phyloP scores from a whole-genome alignment of 495 filamentous ascomycete genomes.

The Hypoxylon crocopeplum region DNA sequence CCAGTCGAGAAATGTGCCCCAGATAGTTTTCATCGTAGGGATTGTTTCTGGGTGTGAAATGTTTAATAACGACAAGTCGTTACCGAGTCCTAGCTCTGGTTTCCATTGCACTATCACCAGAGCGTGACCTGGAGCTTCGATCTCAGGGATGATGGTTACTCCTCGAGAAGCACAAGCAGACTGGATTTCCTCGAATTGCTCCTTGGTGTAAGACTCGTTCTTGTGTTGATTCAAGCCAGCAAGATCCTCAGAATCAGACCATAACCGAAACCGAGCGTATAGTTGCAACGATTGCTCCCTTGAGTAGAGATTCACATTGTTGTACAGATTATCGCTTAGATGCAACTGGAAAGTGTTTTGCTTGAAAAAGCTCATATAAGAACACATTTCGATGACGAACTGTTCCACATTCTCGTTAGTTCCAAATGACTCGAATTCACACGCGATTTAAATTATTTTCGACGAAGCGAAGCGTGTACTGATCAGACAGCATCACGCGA shows the following conservation, averaged over 20 bases:
- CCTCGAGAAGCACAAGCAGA: conserved; percentile 53
- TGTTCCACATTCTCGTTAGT: conserved; percentile 15
- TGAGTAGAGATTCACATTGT: conserved; percentile 47
- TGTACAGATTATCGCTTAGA: conserved; percentile 58
- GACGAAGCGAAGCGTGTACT: too few species aligned
- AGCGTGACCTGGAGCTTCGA: conserved; percentile 60
- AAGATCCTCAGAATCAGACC: conserved; percentile 43
- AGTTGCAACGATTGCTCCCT: conserved; percentile 49
- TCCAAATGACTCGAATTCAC: background rate
- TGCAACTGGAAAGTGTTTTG: conserved; percentile 62
- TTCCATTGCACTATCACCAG: conserved; percentile 61
- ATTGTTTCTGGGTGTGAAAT: conserved; percentile 60
- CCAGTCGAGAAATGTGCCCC: conserved; percentile 58
- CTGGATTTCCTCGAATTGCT: conserved; percentile 54
- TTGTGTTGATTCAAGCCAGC: conserved; percentile 51
- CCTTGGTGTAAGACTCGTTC: conserved; percentile 58
- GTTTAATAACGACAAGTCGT: conserved; percentile 56
- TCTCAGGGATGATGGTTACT: conserved; percentile 60
- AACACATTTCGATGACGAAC: conserved; percentile 59
- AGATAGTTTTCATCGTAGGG: conserved; percentile 59
- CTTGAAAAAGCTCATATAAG: conserved; percentile 62
- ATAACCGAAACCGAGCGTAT: conserved; percentile 56
- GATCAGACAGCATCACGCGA: too few species aligned
- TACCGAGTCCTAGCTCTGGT: conserved; percentile 53
- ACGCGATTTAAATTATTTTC: too few species aligned